Percentiles rank a stretch among this genome's conserved stretches.
phyloP scores from a whole-genome alignment of 2,329 filamentous ascomycete species.

The Cytospora piceae region DNA sequence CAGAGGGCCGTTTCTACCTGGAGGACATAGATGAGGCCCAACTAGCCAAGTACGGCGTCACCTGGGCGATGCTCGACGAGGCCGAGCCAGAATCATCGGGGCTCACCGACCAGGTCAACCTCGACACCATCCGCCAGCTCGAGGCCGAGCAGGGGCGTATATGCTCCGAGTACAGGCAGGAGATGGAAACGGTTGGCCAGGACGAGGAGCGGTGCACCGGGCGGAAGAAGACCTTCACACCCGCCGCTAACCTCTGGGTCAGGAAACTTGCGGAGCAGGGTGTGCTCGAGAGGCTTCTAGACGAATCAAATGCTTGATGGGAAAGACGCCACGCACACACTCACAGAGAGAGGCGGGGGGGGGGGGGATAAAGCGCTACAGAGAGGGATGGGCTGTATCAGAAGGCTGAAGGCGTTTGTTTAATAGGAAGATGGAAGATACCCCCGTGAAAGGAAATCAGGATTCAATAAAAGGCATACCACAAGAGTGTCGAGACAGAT shows the following conservation, averaged over 20 bases:
- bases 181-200: slow-evolving; percentile 48
- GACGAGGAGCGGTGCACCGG: slow-evolving; percentile 58
- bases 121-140: slow-evolving; percentile 39
- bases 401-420: background rate
- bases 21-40: slow-evolving; percentile 13
- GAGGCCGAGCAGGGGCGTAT: slow-evolving; percentile 46
- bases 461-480: background rate
- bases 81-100: background rate
- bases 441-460: background rate
- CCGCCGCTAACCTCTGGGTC: slow-evolving; percentile 71
- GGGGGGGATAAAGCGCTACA: background rate
- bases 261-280: slow-evolving; percentile 69
- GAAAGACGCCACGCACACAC: background rate
- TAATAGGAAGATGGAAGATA: background rate
- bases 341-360: too few species aligned
- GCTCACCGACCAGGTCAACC: background rate
- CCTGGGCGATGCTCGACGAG: slow-evolving; percentile 9
- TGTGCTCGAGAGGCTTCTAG: slow-evolving; percentile 51
- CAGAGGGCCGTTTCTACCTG: slow-evolving; percentile 3
- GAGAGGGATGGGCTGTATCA: background rate
- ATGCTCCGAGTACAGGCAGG: slow-evolving; percentile 52
- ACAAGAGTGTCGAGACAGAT: background rate
- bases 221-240: slow-evolving; percentile 69
- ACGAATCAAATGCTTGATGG: slow-evolving; percentile 27
- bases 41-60: slow-evolving; percentile 19